These are phyloP conservation scores for Botrytis fragariae DNA, from an alignment of 2,329 filamentous ascomycete species.

Conservation along the genomic window DNA sequence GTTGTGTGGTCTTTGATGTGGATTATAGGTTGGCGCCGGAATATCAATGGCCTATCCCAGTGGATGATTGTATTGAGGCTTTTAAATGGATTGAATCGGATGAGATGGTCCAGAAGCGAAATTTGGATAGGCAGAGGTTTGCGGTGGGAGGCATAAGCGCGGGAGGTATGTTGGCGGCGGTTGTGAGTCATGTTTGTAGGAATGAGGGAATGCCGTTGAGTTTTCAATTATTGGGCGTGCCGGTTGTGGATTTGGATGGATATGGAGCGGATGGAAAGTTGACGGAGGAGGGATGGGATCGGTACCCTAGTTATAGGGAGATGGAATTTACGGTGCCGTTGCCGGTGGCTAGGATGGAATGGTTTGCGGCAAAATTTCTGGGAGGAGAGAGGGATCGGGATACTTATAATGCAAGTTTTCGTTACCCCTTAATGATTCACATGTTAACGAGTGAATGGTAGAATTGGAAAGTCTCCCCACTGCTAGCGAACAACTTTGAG, in stretches of 20 bases:
- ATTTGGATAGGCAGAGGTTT: slow-evolving; percentile 23
- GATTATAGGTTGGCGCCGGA: slow-evolving; percentile 47
- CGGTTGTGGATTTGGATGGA: slow-evolving; percentile 25
- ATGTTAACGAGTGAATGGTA: neutral
- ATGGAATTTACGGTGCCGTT: slow-evolving; percentile 24
- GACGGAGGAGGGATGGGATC: slow-evolving; percentile 15
- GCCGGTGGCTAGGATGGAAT: slow-evolving; percentile 25
- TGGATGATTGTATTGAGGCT: slow-evolving; percentile 46
- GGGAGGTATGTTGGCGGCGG: slow-evolving; percentile 27
- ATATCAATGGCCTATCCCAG: slow-evolving; percentile 45
- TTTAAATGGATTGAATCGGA: slow-evolving; percentile 41
- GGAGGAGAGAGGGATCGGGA: slow-evolving; percentile 19
- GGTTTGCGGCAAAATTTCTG: slow-evolving; percentile 25
- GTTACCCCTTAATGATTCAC: neutral
- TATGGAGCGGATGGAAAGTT: slow-evolving; percentile 20
- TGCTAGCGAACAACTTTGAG: slow-evolving; percentile 35
- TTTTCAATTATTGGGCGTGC: slow-evolving; percentile 27
- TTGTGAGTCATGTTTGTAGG: slow-evolving; percentile 26
- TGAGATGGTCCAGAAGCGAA: slow-evolving; percentile 28
- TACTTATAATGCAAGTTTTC: slow-evolving; percentile 15
- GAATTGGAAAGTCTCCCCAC: slow-evolving; percentile 27
- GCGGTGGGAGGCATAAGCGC: slow-evolving; percentile 29
- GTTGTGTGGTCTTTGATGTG: slow-evolving; percentile 45
- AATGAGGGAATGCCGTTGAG: slow-evolving; percentile 25
- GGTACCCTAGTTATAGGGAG: slow-evolving; percentile 28